Evolutionary conservation across 306 rosid genomes (phyloP).

Genomic region (Vicia faba): DNA sequence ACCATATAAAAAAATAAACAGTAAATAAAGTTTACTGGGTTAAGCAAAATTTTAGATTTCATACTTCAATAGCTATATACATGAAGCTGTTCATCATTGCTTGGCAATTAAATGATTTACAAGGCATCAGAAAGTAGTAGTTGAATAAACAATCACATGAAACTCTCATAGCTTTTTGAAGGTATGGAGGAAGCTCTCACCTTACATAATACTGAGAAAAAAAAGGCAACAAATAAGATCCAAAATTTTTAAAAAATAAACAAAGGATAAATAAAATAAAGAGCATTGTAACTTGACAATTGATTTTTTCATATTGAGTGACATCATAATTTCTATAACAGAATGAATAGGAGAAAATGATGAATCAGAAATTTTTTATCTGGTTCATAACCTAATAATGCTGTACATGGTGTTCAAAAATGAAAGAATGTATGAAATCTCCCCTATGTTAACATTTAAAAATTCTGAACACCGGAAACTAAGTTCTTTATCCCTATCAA

Average conservation of each 20-base stretch:
- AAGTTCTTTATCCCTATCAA: conserved; percentile 46
- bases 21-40: conserved; percentile 18
- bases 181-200: background rate
- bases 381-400: conserved; percentile 38
- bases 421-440: conserved; percentile 3
- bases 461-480: conserved; percentile 41
- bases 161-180: conserved; percentile 4
- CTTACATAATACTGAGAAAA: background rate
- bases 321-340: conserved; percentile 33
- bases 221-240: conserved; percentile 8
- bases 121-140: conserved; percentile 30
- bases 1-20: conserved; percentile 6
- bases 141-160: conserved; percentile 23
- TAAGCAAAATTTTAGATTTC: conserved; percentile 3
- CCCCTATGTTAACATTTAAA: conserved; percentile 32
- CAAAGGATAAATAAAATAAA: background rate
- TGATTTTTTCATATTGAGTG: conserved; percentile 35
- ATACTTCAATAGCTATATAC: background rate
- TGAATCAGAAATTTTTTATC: background rate
- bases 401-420: conserved; percentile 36
- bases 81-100: background rate
- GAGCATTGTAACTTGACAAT: conserved; percentile 14
- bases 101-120: conserved; percentile 13
- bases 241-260: conserved; percentile 23
- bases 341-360: conserved; percentile 13